Percentiles rank a stretch among this genome's conserved stretches.
These are phyloP conservation scores for Pascua guehoae DNA, from an alignment of 1,284 basidiomycete genomes.

Conservation along the genomic window DNA sequence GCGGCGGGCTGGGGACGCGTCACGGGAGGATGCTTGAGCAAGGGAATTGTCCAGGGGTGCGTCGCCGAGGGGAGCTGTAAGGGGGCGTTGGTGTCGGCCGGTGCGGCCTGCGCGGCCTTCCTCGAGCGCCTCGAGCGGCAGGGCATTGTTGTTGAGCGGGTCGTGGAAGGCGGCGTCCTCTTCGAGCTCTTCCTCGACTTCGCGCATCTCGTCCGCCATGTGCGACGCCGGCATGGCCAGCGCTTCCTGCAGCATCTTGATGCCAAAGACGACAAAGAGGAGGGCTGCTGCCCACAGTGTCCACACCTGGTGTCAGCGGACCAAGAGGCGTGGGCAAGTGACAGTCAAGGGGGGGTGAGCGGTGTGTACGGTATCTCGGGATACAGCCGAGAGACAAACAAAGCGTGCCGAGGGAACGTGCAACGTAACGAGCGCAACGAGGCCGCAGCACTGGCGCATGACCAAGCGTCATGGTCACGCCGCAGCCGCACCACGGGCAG, in stretches of 20 bases:
- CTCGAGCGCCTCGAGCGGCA: constrained; percentile 43
- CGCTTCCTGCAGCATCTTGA: constrained; percentile 78
- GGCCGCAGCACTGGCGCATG: too few relatives aligned
- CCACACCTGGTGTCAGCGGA: constrained; percentile 29
- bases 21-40: not conserved
- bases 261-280: constrained; percentile 82
- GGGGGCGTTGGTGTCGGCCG: too few relatives aligned
- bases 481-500: too few relatives aligned
- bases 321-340: not conserved
- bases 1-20: not conserved
- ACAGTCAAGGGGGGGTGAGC: not conserved
- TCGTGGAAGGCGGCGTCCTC: constrained; percentile 42
- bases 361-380: too few relatives aligned
- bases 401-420: not conserved
- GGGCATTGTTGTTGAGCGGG: constrained; percentile 14
- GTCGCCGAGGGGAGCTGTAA: too few relatives aligned
- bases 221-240: constrained; percentile 66
- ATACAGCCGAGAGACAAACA: too few relatives aligned
- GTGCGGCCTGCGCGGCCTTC: constrained; percentile 25
- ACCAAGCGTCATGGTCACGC: not conserved
- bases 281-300: constrained; percentile 60
- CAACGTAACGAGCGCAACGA: too few relatives aligned
- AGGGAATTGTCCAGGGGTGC: constrained; percentile 12
- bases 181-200: constrained; percentile 80
- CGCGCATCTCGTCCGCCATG: constrained; percentile 86